Conservation (phyloP, 768 basidiomycete genomes). For the Suillus clintonianus region DNA sequence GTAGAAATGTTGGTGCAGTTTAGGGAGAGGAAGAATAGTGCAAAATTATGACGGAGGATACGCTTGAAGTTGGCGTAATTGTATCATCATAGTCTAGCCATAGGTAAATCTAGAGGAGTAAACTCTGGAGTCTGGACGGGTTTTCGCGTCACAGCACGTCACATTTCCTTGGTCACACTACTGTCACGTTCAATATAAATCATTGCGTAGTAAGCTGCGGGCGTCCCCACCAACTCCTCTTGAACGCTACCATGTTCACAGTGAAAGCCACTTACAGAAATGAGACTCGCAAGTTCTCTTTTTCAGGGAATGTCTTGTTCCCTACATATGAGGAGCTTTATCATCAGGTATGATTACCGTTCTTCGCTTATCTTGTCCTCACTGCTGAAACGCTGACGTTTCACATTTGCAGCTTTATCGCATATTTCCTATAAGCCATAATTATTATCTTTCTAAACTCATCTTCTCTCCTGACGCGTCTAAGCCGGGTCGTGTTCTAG, state of each 20-base stretch:
- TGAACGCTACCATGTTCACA: conserved; percentile 57
- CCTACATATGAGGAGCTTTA: conserved; percentile 64
- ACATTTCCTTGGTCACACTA: conserved; percentile 3
- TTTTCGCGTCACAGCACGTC: not conserved
- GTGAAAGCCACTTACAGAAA: conserved; percentile 76
- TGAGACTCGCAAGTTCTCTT: conserved; percentile 70
- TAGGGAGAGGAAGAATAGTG: conserved; percentile 7
- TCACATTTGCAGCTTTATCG: conserved; percentile 58
- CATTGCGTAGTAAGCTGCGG: conserved; percentile 20
- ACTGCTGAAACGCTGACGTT: conserved; percentile 25
- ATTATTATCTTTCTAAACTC: conserved; percentile 65
- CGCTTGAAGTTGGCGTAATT: no score
- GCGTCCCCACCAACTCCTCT: conserved; percentile 14
- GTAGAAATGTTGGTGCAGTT: conserved; percentile 76
- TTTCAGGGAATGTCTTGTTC: conserved; percentile 51
- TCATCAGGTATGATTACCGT: conserved; percentile 51
- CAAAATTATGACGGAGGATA: not conserved
- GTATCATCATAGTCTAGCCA: no score
- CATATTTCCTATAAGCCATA: conserved; percentile 63
- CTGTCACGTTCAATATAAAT: conserved; percentile 18
- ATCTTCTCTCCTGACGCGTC: conserved; percentile 67
- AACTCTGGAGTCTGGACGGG: no score
- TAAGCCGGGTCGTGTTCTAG: conserved; percentile 55
- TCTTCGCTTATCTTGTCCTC: conserved; percentile 1
- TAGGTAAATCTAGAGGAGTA: no score